These are phyloP conservation scores for Iris pallida DNA, from an alignment of 116 monocot species.

Conservation along the genomic window DNA sequence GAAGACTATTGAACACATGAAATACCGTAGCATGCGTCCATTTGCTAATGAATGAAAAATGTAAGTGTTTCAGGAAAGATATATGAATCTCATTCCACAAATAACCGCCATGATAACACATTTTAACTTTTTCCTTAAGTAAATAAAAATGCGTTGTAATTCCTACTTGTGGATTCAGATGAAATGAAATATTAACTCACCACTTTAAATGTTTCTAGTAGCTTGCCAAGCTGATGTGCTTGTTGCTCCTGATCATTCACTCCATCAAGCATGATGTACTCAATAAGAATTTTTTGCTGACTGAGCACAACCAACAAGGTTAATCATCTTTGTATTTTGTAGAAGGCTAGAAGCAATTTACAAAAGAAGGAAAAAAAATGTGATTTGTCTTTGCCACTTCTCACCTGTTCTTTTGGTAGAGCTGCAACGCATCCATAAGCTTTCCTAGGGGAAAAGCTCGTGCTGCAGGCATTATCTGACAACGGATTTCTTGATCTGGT, in stretches of 20 bases:
- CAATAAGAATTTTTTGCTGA: constrained; percentile 83
- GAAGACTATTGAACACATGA: no score
- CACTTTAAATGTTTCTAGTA: constrained; percentile 68
- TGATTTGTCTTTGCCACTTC: neutral
- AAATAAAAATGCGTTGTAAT: no score
- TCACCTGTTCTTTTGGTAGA: constrained; percentile 83
- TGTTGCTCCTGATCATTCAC: constrained; percentile 91
- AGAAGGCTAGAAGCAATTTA: neutral
- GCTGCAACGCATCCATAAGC: constrained; percentile 69
- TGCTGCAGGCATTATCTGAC: constrained; percentile 97
- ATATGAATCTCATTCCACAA: no score
- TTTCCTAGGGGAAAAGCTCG: constrained; percentile 81
- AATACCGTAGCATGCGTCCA: no score
- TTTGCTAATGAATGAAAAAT: no score
- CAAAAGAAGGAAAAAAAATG: neutral
- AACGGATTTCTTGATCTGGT: constrained; percentile 88
- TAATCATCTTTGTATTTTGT: neutral
- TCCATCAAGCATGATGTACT: constrained; percentile 99
- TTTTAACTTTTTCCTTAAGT: no score
- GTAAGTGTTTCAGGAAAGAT: no score
- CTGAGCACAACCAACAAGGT: constrained; percentile 24
- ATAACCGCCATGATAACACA: no score
- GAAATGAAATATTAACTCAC: constrained; percentile 29
- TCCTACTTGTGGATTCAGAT: neutral
- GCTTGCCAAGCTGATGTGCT: constrained; percentile 88